Evolutionary conservation across 2,329 filamentous ascomycete genomes (phyloP).

Genomic region (Aspergillus amoenus): DNA sequence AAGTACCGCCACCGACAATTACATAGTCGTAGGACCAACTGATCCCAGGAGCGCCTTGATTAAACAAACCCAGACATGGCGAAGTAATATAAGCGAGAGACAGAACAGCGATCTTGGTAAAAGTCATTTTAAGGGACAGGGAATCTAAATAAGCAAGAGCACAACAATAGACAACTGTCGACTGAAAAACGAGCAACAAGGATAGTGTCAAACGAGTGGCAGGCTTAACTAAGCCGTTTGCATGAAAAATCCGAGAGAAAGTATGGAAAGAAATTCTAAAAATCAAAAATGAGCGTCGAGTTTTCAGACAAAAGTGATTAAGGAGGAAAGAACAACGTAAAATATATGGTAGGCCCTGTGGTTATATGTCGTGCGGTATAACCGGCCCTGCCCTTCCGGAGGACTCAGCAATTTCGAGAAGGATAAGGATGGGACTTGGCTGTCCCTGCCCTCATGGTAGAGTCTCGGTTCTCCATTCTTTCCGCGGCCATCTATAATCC

Average conservation of each 20-base stretch:
- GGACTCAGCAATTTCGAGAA: no score
- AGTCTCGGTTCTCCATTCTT: no score
- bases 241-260: neutral
- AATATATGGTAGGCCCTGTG: neutral
- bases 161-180: neutral
- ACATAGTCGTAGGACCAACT: conserved; percentile 4
- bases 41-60: conserved; percentile 1
- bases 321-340: neutral
- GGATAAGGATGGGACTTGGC: neutral
- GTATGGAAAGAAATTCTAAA: neutral
- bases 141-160: neutral
- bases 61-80: neutral
- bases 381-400: no score
- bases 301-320: neutral
- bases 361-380: neutral
- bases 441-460: no score
- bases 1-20: conserved; percentile 4
- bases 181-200: neutral
- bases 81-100: neutral
- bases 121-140: neutral
- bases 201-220: neutral
- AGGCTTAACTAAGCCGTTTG: neutral
- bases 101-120: neutral
- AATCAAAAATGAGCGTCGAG: neutral
- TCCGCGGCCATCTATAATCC: no score